Evolutionary conservation across 495 filamentous ascomycete genomes (phyloP).

Genomic region (Cercophora samala): DNA sequence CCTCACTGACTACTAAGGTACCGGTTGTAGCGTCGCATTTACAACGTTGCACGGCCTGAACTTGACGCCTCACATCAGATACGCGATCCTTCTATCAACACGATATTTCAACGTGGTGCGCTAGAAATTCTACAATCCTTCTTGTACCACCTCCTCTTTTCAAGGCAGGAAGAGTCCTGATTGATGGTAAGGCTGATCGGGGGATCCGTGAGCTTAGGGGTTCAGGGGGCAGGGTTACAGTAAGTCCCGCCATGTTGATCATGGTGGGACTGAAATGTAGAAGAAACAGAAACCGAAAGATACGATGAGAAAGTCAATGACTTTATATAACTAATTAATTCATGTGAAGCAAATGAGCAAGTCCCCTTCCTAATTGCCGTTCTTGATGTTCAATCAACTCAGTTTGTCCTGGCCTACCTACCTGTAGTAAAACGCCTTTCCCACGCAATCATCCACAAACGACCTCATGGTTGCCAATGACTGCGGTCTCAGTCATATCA

Average conservation of each 20-base stretch:
- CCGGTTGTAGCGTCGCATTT: not conserved
- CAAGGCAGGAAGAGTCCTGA: not conserved
- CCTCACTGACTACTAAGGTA: not conserved
- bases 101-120: not conserved
- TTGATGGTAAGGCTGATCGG: not conserved
- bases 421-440: too few relatives aligned
- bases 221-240: not conserved
- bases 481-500: too few relatives aligned
- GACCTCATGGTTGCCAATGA: too few relatives aligned
- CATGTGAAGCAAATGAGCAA: too few relatives aligned
- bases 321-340: too few relatives aligned
- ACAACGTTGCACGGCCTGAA: not conserved
- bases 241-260: not conserved
- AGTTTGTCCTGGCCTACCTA: too few relatives aligned
- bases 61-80: not conserved
- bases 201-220: not conserved
- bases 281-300: not conserved
- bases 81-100: not conserved
- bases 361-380: too few relatives aligned
- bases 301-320: too few relatives aligned
- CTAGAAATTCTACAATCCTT: not conserved
- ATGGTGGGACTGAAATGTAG: not conserved
- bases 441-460: too few relatives aligned
- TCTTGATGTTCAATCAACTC: slow-evolving; percentile 1
- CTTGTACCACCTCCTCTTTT: not conserved